Base-by-base conservation (phyloP, 768 basidiomycete species). In the Pisolithus orientalis region DNA sequence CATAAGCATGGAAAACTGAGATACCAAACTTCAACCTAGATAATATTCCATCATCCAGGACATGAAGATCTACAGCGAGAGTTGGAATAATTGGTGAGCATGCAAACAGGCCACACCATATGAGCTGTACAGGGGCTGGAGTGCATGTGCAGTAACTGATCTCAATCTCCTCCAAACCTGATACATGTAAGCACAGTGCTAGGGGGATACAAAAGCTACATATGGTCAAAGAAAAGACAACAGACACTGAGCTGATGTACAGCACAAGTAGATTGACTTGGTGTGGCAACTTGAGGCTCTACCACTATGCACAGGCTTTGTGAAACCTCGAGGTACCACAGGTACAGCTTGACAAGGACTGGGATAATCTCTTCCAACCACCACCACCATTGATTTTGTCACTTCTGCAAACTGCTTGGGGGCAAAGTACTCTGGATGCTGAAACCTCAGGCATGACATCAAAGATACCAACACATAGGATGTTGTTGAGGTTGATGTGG, bases 1-100 rank as follows among this genome's bases (percentile, higher is more conserved):
- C 31, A 32, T 32, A 32, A 32, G 31, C 31, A 32, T 32, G 31
- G 31, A 32, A 32, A 11, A 32, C 31, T 10, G 31, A 32, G 11
- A 32, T 32, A 9, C 31, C 31, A 32, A 32, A 32, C 31, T 32
- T 32, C 31, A 32, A 9, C 11, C 31, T 32, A 11, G 31, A 32
- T 9, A 32, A 11, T 32, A 32, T 32, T 3, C 31, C 31, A 32
- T 32, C 31, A 10, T 32, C 31, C 9, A 32, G 47, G n/a, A 71
- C 55, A 14, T 53, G 58, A 16, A 70, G 32, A 44, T 70, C 65
- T 2, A 72, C 64, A 5, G 65, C 65, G 0, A 72, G 52, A 27
- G 63, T 61, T 2, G 71, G 71, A 1, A 42, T 39, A 1, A 60
- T 13, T 1, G 69, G 70, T 6, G 66, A 55, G 31, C 58, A 64